Base-by-base conservation (phyloP, 1,284 basidiomycete genomes). In the Marasmius sp. region DNA sequence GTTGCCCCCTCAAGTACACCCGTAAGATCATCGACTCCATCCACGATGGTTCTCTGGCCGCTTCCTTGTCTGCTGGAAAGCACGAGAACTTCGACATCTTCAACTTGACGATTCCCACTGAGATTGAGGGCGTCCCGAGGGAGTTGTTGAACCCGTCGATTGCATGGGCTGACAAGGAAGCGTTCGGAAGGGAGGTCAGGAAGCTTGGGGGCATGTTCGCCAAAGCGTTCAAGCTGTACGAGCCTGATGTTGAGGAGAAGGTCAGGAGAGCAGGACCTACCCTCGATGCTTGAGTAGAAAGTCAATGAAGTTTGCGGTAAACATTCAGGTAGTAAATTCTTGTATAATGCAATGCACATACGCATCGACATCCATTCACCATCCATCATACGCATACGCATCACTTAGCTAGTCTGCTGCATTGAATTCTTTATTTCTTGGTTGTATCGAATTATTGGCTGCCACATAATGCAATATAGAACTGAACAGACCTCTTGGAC, bases 21-120 rank as follows among this genome's bases (percentile, higher is more conserved):
- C 94, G 97, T 62, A 90, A 91, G 65, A 98, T 98, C 77, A 91
- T 99, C 77, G 95, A 98, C 76, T 92, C 95, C 51, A 95, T 99
- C 74, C 97, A 99, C 84, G 91, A 94, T 65, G 97, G 97, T 65
- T 87, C 90, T 72, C 89, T 99, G 68, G 85, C 91, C 71, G 85
- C 92, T 74, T 91, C 93, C 66, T 89, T 99, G 68, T 85, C 91
- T 70, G 85, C 91, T 73, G 92, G 93, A 66, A 88, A 95, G 75
- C 98, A 81, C 77, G 91, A 95, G 82, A 92, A 78, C 68, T 97
- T 97, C 74, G 84, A 77, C 64, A 84, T 86, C 64, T 96, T 95
- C 81, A 84, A 85, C 71, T 83, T 97, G 63, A 83, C 87, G 69
- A 88, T 97, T 75, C 95, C 95, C 51, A 95, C 87, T 51, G 73